Evolutionary conservation across 495 filamentous ascomycete genomes (phyloP).

Genomic region (Hypomontagnella monticulosa): DNA sequence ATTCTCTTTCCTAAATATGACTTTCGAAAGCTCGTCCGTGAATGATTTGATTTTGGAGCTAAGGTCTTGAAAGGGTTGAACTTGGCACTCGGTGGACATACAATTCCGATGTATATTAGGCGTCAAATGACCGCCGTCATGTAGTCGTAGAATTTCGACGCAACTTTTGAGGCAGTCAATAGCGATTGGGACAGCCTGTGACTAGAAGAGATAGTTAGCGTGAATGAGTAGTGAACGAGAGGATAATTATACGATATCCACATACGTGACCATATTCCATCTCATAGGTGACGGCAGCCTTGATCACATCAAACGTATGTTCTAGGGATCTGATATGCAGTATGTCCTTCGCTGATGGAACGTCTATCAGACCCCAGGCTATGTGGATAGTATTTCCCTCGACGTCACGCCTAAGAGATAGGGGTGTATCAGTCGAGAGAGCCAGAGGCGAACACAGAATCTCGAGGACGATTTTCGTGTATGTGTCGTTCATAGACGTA

Average conservation of each 20-base stretch:
- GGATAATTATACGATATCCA: not conserved
- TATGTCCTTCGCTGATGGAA: constrained; percentile 18
- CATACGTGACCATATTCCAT: constrained; percentile 36
- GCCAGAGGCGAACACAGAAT: constrained; percentile 37
- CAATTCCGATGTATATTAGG: constrained; percentile 27
- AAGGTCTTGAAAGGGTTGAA: constrained; percentile 25
- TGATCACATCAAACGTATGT: constrained; percentile 35
- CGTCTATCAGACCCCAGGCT: constrained; percentile 35
- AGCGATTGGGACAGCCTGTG: constrained; percentile 23
- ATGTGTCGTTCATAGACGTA: constrained; percentile 26
- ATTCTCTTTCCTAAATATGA: constrained; percentile 41
- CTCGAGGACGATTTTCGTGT: constrained; percentile 38
- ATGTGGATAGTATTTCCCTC: constrained; percentile 30
- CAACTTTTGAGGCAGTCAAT: constrained; percentile 35
- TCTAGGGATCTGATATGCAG: constrained; percentile 24
- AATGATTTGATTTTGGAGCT: constrained; percentile 33
- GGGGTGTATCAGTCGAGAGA: constrained; percentile 6
- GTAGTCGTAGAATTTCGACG: constrained; percentile 33
- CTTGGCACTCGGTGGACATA: constrained; percentile 10
- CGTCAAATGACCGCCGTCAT: constrained; percentile 23
- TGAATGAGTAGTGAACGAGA: not conserved
- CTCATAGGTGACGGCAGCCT: constrained; percentile 39
- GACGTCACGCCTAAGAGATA: constrained; percentile 24
- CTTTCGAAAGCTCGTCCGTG: constrained; percentile 36
- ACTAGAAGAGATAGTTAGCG: constrained; percentile 11